These are phyloP conservation scores for Thymus quinquecostatus DNA, from an alignment of 257 asterid genomes.

Conservation along the genomic window DNA sequence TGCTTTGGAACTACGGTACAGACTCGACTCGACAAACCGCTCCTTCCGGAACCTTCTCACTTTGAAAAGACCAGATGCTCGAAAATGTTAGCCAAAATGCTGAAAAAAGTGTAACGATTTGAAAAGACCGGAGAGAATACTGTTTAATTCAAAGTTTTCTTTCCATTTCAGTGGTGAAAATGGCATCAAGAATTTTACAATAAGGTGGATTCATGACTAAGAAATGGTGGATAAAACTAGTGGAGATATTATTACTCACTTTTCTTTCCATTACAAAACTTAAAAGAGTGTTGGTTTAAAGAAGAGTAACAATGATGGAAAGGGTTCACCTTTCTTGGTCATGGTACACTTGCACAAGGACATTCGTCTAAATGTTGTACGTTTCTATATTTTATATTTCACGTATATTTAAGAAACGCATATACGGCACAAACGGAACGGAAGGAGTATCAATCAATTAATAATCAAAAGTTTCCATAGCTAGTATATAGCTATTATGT, in stretches of 20 bases:
- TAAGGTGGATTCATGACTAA: slow-evolving; percentile 38
- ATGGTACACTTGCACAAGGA: slow-evolving; percentile 23
- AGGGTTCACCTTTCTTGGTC: slow-evolving; percentile 32
- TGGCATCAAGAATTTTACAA: slow-evolving; percentile 22
- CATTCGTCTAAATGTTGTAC: not conserved
- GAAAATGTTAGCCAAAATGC: too few species aligned
- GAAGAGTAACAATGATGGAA: slow-evolving; percentile 27
- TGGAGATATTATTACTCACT: slow-evolving; percentile 34
- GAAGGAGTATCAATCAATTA: not conserved
- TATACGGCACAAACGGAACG: too few species aligned
- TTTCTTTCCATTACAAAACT: slow-evolving; percentile 30
- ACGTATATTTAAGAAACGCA: too few species aligned
- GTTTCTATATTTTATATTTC: too few species aligned
- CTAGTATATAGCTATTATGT: slow-evolving; percentile 22
- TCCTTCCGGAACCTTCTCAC: slow-evolving; percentile 25
- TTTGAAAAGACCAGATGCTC: not conserved
- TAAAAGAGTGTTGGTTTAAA: slow-evolving; percentile 15
- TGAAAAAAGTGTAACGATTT: too few species aligned
- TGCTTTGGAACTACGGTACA: slow-evolving; percentile 40
- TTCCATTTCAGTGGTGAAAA: slow-evolving; percentile 24
- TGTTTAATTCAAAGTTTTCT: slow-evolving; percentile 16
- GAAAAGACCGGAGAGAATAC: too few species aligned
- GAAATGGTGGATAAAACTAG: slow-evolving; percentile 36
- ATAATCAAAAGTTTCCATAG: not conserved
- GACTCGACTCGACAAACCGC: too few species aligned